phyloP scores from a whole-genome alignment of 805 yeast genomes.

The Wickerhamiella azyma region DNA sequence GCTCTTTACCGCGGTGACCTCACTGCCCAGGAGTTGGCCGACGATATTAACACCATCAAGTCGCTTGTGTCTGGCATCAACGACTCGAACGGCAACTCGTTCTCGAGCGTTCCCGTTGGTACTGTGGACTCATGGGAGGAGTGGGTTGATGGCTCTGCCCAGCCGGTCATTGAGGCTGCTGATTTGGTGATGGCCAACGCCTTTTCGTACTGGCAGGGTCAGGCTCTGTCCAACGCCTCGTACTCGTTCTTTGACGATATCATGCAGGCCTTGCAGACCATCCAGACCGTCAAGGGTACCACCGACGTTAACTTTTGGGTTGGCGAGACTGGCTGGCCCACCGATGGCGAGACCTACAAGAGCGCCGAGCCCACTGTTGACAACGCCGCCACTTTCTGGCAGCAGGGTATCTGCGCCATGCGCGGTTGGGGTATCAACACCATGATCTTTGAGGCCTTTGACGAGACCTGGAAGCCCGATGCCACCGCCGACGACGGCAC shows the following conservation, averaged over 20 bases:
- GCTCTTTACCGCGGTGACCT: conserved; percentile 84
- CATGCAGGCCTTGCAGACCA: conserved; percentile 88
- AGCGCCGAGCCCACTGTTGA: conserved; percentile 49
- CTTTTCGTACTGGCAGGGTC: conserved; percentile 98
- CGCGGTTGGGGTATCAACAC: conserved; percentile 95
- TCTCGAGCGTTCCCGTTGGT: conserved; percentile 63
- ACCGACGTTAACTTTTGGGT: conserved; percentile 85
- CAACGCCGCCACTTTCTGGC: conserved; percentile 75
- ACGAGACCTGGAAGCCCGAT: conserved; percentile 87
- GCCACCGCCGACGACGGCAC: conserved; percentile 48
- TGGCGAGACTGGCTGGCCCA: conserved; percentile 97
- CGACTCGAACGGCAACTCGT: conserved; percentile 73
- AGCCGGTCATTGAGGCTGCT: conserved; percentile 61
- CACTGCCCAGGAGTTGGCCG: conserved; percentile 61
- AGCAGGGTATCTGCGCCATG: conserved; percentile 79
- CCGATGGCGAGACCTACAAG: conserved; percentile 65
- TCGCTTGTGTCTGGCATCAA: conserved; percentile 42
- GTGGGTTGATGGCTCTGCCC: conserved; percentile 62
- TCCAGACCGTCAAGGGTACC: conserved; percentile 76
- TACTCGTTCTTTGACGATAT: conserved; percentile 92
- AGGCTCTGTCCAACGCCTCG: conserved; percentile 65
- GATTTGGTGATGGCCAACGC: conserved; percentile 89
- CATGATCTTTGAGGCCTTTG: conserved; percentile 85
- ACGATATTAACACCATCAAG: conserved; percentile 49
- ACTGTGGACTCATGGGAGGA: conserved; percentile 95